Conservation (phyloP, 2,329 filamentous ascomycete genomes). For the Gyromitra esculenta region DNA sequence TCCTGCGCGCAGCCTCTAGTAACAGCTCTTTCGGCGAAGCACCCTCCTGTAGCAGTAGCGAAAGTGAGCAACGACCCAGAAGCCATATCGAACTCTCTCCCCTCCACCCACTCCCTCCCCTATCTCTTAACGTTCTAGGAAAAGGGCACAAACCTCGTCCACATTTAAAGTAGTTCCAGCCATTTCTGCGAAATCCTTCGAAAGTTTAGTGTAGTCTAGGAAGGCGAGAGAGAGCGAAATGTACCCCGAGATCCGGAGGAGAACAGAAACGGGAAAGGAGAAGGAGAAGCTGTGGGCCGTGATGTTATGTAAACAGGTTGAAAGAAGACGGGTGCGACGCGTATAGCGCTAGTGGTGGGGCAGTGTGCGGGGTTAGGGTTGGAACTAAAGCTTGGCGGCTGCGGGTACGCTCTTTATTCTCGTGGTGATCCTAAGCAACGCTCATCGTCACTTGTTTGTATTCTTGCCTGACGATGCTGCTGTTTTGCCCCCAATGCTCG, state of each 20-base stretch:
- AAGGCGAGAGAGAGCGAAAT: constrained; percentile 8
- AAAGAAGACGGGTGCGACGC: constrained; percentile 11
- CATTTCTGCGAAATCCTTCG: constrained; percentile 23
- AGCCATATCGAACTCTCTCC: neutral
- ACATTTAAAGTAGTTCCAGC: constrained; percentile 40
- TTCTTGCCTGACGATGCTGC: constrained; percentile 52
- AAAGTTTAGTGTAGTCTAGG: constrained; percentile 4
- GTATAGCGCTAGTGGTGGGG: constrained; percentile 40
- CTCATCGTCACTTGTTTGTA: neutral
- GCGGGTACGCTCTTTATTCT: neutral
- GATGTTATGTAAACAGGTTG: constrained; percentile 26
- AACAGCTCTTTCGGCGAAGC: constrained; percentile 85
- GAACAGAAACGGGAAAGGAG: constrained; percentile 12
- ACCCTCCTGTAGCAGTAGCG: constrained; percentile 67
- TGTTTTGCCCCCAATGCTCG: constrained; percentile 80
- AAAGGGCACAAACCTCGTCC: constrained; percentile 40
- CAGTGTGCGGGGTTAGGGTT: constrained; percentile 48
- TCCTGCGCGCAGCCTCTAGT: constrained; percentile 90
- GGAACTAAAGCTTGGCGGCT: constrained; percentile 12
- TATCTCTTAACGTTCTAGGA: neutral
- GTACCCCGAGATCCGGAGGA: neutral
- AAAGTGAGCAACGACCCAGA: constrained; percentile 11
- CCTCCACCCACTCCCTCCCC: neutral
- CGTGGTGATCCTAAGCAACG: neutral
- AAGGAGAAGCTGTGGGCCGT: constrained; percentile 12